Evolutionary conservation across 1,139 yeast genomes (phyloP), one percentile per base, ranked within the genome.

Genomic region (Hyphopichia fennica): DNA sequence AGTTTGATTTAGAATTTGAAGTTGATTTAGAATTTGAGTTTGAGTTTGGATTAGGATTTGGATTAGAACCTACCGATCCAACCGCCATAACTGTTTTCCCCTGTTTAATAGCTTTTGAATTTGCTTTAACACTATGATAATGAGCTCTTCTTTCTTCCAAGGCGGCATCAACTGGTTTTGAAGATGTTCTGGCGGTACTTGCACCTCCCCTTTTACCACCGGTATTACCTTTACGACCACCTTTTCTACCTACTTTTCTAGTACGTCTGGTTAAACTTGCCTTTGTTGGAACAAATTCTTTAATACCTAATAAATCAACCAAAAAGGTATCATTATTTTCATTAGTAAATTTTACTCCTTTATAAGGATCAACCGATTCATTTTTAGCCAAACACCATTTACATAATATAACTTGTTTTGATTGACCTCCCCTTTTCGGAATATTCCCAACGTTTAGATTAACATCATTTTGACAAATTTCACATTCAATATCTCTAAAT

Each of bases 401-500:
- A 51, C 85, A 79, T 6, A 67, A 55, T 2, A 79, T 64, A 4
- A 55, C 43, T 39, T 59, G 63, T 10, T 46, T 45, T 8, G 45
- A 8, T 27, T 7, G 46, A 31, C 53, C 55, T 19, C 47, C 52
- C 17, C 47, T 16, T n/a, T n/a, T n/a, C n/a, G n/a, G n/a, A 31
- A 17, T 8, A 17, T 31, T 48, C 35, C 68, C 72, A 15, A 76
- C 79, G 42, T 56, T 65, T 44, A 81, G 59, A 39, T 67, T 56
- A 1, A 59, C 49, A 33, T 77, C 82, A 27, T 48, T 54, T 5
- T 64, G 69, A 62, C 85, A 81, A 11, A 57, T 44, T 2, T 51
- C 46, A 57, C 86, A 81, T 41, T 62, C 66, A 34, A 79, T 62
- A 49, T 79, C 82, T 57, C 84, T 62, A 37, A 78, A 75, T 39